A percentile compares a stretch with the other conserved stretches of the same genome.
phyloP scores from a whole-genome alignment of 495 filamentous ascomycete genomes.

The Pyrenula massariospora region DNA sequence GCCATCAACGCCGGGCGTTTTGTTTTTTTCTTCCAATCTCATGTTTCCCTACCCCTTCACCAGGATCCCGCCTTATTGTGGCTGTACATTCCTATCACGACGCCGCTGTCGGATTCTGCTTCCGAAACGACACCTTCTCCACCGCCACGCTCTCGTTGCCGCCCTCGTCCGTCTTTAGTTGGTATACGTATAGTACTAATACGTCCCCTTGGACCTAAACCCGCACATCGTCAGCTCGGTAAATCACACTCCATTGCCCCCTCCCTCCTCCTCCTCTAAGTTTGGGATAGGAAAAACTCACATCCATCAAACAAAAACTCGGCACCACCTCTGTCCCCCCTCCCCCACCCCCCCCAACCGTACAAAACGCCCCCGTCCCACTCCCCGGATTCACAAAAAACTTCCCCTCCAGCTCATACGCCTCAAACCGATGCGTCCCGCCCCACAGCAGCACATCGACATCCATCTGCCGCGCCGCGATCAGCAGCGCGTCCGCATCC shows the following conservation, averaged over 20 bases:
- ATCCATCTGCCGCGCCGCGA: slow-evolving; percentile 89
- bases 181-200: slow-evolving; percentile 94
- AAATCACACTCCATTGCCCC: background rate
- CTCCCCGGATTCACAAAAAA: slow-evolving; percentile 99
- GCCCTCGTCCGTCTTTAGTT: slow-evolving; percentile 78
- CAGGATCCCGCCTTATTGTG: no score
- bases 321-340: slow-evolving; percentile 78
- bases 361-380: slow-evolving; percentile 74
- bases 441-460: slow-evolving; percentile 96
- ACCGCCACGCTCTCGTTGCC: slow-evolving; percentile 88
- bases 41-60: no score
- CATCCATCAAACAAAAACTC: slow-evolving; percentile 99
- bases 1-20: no score
- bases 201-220: slow-evolving; percentile 91
- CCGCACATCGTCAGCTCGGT: slow-evolving; percentile 1
- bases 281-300: slow-evolving; percentile 39
- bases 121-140: slow-evolving; percentile 96
- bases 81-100: no score
- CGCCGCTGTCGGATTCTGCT: slow-evolving; percentile 37
- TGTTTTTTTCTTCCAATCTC: no score
- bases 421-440: slow-evolving; percentile 95
- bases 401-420: slow-evolving; percentile 95
- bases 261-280: background rate
- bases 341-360: slow-evolving; percentile 59
- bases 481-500: slow-evolving; percentile 83